Percentiles rank a stretch among this genome's conserved stretches.
Evolutionary conservation across 2,329 filamentous ascomycete genomes (phyloP).

Genomic region (Lomentospora prolificans): DNA sequence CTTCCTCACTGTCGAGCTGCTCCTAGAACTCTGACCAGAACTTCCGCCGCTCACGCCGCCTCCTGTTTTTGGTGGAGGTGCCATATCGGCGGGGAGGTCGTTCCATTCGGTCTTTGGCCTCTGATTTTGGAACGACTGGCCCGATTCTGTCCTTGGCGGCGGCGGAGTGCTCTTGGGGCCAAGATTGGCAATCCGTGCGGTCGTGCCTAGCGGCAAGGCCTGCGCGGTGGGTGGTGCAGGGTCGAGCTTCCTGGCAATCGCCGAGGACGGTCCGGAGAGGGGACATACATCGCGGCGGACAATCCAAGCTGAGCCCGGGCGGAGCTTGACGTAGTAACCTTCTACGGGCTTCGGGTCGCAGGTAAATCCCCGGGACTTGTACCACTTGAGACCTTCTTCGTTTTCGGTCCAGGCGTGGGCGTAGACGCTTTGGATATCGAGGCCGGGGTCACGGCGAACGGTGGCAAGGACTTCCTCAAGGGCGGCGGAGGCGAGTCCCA

Average conservation of each 20-base stretch:
- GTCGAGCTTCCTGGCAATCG: conserved; percentile 11
- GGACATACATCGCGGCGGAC: conserved; percentile 35
- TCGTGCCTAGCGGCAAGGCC: conserved; percentile 13
- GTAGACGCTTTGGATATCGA: conserved; percentile 37
- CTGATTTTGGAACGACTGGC: conserved; percentile 47
- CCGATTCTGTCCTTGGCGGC: conserved; percentile 17
- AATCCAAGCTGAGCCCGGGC: conserved; percentile 52
- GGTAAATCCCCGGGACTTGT: conserved; percentile 46
- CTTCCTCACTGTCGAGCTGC: conserved; percentile 43
- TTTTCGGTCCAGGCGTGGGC: conserved; percentile 63
- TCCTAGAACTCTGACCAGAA: conserved; percentile 42
- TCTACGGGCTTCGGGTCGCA: conserved; percentile 35
- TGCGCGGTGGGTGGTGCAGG: conserved; percentile 10
- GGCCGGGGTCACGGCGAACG: conserved; percentile 22
- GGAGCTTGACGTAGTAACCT: conserved; percentile 53
- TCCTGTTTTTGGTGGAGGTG: conserved; percentile 22
- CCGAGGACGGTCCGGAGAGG: conserved; percentile 11
- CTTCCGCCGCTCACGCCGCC: conserved; percentile 17
- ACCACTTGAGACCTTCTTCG: conserved; percentile 53
- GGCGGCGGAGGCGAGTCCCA: conserved; percentile 49
- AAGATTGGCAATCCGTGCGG: conserved; percentile 10
- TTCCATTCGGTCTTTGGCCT: conserved; percentile 56
- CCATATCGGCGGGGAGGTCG: conserved; percentile 53
- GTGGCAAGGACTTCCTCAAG: conserved; percentile 41
- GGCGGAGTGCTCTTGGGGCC: conserved; percentile 15